Base-by-base conservation (phyloP, 2,329 filamentous ascomycete species). In the Lachnellula hyalina region DNA sequence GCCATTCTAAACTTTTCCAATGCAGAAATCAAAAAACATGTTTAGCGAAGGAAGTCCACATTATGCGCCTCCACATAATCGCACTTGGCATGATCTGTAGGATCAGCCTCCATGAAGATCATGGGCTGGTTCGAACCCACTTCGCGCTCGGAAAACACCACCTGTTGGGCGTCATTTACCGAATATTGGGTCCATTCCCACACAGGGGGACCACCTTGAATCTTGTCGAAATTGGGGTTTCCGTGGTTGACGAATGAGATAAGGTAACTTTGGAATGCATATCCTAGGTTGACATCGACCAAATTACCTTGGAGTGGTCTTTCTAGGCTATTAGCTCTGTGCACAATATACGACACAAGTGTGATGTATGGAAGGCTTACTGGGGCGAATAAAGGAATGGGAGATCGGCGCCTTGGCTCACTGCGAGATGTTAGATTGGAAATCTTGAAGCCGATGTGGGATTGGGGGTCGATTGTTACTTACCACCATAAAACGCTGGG, bases 401-500 rank as follows among this genome's bases (percentile, higher is more conserved):
- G 40, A 58, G 51, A 7, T 61, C 58, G 4, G 49, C 49, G 17
- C 52, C 48, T 51, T 58, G 58, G 32, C 45, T 46, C 4, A 57
- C 56, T 45, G 38, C 46, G 36, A 48, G 40, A 34, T 25, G 50
- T 49, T 25, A 46, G 45, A 2, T 3, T 40, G n/a, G 2, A 44
- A 5, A 25, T 32, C 9, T 12, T 32, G 9, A 14, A 44, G 12
- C 19, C 3, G 3, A 32, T 32, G 9, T 32, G 28, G 28, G 9
- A 32, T 32, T 32, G 28, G 28, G 19, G 11, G 11, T 21, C 19
- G 3, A 21, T 17, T n/a, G 41, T 5, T 17, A 44, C 41, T 44
- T 44, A 23, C 41, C 19, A 11, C 19, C 19, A 2, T 17, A 44
- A 9, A 14, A 46, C 8, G 23, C 6, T 2, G 41, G 28, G 4